phyloP scores from a whole-genome alignment of 208 protist species.

The Acanthamoeba castellanii region DNA sequence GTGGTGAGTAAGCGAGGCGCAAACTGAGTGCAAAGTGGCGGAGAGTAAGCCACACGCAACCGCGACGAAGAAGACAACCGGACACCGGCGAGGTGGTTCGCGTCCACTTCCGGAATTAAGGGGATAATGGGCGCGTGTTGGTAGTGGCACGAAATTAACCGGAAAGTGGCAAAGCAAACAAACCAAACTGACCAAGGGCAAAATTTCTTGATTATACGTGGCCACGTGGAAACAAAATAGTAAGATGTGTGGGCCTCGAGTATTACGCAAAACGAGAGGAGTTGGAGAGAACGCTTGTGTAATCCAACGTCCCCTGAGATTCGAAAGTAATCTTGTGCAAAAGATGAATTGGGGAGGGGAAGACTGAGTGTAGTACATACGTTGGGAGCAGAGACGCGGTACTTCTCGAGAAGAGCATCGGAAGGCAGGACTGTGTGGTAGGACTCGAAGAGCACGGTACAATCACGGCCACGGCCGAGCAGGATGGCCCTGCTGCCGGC shows the following conservation, averaged over 20 bases:
- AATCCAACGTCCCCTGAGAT: too few species aligned
- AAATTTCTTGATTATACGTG: not conserved
- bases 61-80: not conserved
- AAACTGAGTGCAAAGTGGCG: too few species aligned
- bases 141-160: not conserved
- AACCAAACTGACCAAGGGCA: not conserved
- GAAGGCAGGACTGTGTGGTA: slow-evolving; percentile 80
- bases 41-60: not conserved
- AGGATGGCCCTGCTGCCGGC: slow-evolving; percentile 77
- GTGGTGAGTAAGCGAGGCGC: not conserved
- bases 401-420: slow-evolving; percentile 76
- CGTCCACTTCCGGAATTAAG: not conserved
- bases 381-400: slow-evolving; percentile 47
- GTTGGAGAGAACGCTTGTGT: too few species aligned
- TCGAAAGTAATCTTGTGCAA: too few species aligned
- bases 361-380: not conserved
- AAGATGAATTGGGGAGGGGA: too few species aligned
- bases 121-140: not conserved
- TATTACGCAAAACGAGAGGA: too few species aligned
- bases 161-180: not conserved
- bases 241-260: too few species aligned
- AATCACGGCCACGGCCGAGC: slow-evolving; percentile 75
- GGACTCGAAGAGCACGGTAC: slow-evolving; percentile 81
- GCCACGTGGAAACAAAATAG: too few species aligned
- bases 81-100: too few species aligned